phyloP scores from a whole-genome alignment of 768 basidiomycete species.

The Tephrocybe sp. region DNA sequence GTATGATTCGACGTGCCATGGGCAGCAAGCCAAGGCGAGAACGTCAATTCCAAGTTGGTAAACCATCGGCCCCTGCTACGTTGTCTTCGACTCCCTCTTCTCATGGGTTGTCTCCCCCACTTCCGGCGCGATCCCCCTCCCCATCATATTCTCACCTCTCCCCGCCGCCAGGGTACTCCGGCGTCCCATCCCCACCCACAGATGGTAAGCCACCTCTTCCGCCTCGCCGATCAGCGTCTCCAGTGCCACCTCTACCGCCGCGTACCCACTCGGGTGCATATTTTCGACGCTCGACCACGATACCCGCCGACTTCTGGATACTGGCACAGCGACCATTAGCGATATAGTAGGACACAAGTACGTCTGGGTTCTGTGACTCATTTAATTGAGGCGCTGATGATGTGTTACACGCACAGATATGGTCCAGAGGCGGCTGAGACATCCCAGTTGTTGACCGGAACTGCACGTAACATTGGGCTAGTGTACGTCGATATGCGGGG shows the following conservation, averaged over 20 bases:
- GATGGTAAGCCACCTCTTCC: slow-evolving; percentile 30
- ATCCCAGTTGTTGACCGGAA: slow-evolving; percentile 57
- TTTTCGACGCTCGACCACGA: slow-evolving; percentile 63
- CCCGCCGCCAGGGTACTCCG: slow-evolving; percentile 11
- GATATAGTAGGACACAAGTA: slow-evolving; percentile 57
- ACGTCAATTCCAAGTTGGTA: slow-evolving; percentile 11
- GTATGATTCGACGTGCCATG: slow-evolving; percentile 55
- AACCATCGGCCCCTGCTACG: not conserved
- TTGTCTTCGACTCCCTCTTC: slow-evolving; percentile 10
- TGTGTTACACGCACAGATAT: slow-evolving; percentile 35
- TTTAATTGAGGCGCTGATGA: not conserved
- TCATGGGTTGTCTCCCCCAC: slow-evolving; percentile 11
- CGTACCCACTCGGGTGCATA: slow-evolving; percentile 32
- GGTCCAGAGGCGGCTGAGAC: slow-evolving; percentile 62
- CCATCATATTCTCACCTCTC: slow-evolving; percentile 14
- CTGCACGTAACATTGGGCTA: slow-evolving; percentile 67
- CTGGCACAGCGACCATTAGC: slow-evolving; percentile 44
- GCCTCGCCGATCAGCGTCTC: slow-evolving; percentile 28
- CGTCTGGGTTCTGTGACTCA: slow-evolving; percentile 14
- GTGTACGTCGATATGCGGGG: slow-evolving; percentile 78
- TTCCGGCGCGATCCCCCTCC: slow-evolving; percentile 21
- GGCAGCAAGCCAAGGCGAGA: slow-evolving; percentile 40
- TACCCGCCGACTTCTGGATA: slow-evolving; percentile 48
- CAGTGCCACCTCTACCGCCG: slow-evolving; percentile 34
- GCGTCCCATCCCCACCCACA: not conserved